These are phyloP conservation scores for Sphagnum magellanicum DNA, from an alignment of 228 moss, liverwort and hornwort genomes.

Conservation along the genomic window DNA sequence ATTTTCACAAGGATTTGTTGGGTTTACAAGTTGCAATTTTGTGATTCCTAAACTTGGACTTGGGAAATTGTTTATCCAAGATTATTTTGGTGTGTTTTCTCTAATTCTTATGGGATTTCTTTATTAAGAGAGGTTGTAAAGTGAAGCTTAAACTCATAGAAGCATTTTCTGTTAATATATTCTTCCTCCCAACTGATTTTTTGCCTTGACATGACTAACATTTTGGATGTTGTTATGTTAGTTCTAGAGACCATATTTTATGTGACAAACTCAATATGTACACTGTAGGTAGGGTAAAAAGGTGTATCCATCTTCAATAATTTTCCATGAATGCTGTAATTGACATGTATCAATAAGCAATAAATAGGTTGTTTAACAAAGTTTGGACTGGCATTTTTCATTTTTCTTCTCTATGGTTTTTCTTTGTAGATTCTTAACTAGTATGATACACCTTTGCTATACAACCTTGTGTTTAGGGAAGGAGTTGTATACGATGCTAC, in stretches of 20 bases:
- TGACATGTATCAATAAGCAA: too few species aligned
- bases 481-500: constrained; percentile 87
- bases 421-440: constrained; percentile 62
- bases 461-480: constrained; percentile 83
- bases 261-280: constrained; percentile 74
- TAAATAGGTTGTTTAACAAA: too few species aligned
- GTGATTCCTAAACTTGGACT: constrained; percentile 63
- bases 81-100: constrained; percentile 36
- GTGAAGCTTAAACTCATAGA: too few species aligned
- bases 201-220: neutral
- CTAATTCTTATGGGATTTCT: too few species aligned
- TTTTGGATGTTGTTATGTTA: constrained; percentile 3
- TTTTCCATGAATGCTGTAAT: too few species aligned
- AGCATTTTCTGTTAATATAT: neutral
- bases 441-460: constrained; percentile 61
- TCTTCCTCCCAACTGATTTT: neutral
- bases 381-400: too few species aligned
- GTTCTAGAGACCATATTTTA: constrained; percentile 70
- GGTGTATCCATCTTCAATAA: too few species aligned
- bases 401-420: too few species aligned
- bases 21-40: constrained; percentile 25
- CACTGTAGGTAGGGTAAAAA: constrained; percentile 19
- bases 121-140: too few species aligned
- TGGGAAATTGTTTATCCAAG: constrained; percentile 38
- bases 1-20: neutral